Percentiles rank a stretch among this genome's conserved stretches.
These are phyloP conservation scores for Sarcomyxa edulis DNA, from an alignment of 768 basidiomycete species.

Conservation along the genomic window DNA sequence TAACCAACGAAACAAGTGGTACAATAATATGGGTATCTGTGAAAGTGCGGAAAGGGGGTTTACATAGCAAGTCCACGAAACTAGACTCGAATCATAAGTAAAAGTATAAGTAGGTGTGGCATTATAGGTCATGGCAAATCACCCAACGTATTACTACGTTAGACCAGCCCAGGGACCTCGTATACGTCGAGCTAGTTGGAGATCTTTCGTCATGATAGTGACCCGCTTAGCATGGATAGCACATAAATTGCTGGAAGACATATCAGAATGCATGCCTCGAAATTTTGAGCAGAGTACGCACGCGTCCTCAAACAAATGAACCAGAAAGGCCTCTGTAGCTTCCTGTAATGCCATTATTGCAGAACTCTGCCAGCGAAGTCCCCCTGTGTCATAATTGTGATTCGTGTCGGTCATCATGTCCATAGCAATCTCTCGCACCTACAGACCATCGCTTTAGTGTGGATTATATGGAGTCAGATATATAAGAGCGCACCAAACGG, in stretches of 20 bases:
- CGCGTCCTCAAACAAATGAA: slow-evolving; percentile 98
- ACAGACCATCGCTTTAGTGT: slow-evolving; percentile 2
- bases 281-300: slow-evolving; percentile 40
- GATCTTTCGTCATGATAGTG: slow-evolving; percentile 96
- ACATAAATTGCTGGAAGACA: slow-evolving; percentile 74
- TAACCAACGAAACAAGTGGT: too few species aligned
- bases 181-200: slow-evolving; percentile 93
- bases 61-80: too few species aligned
- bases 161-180: slow-evolving; percentile 85
- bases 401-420: slow-evolving; percentile 83
- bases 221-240: slow-evolving; percentile 98
- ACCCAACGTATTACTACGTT: slow-evolving; percentile 40
- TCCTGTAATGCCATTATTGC: slow-evolving; percentile 94
- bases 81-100: too few species aligned
- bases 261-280: slow-evolving; percentile 5
- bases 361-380: slow-evolving; percentile 91
- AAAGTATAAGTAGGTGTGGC: too few species aligned
- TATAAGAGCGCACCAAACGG: slow-evolving; percentile 62
- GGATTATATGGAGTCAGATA: neutral
- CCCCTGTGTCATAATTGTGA: slow-evolving; percentile 47
- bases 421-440: slow-evolving; percentile 94
- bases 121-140: too few species aligned
- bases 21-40: too few species aligned
- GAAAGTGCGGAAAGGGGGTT: slow-evolving; percentile 7
- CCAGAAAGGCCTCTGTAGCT: slow-evolving; percentile 91